Evolutionary conservation across 2,329 filamentous ascomycete genomes (phyloP).

Genomic region (Torrubiella hemipterigena): DNA sequence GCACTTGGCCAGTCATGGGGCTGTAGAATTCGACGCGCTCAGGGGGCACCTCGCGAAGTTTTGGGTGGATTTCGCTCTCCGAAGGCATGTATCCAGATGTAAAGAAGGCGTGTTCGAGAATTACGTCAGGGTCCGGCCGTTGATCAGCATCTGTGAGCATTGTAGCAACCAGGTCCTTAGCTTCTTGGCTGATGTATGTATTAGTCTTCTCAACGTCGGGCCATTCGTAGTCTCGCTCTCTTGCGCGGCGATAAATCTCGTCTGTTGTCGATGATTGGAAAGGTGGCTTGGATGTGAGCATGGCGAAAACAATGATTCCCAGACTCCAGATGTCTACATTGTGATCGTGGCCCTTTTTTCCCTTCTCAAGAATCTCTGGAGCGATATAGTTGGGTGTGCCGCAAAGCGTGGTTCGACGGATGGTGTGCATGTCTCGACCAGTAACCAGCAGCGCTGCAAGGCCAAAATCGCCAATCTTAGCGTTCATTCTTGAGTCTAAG

Average conservation of each 20-base stretch:
- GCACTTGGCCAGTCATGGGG: slow-evolving; percentile 30
- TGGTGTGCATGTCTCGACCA: slow-evolving; percentile 76
- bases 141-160: slow-evolving; percentile 66
- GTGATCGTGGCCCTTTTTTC: slow-evolving; percentile 88
- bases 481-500: slow-evolving; percentile 86
- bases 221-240: slow-evolving; percentile 69
- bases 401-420: slow-evolving; percentile 82
- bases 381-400: slow-evolving; percentile 98
- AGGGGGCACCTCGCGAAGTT: slow-evolving; percentile 44
- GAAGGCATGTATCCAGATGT: slow-evolving; percentile 61
- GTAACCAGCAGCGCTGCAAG: slow-evolving; percentile 85
- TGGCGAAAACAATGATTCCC: slow-evolving; percentile 96
- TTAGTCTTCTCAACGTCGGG: slow-evolving; percentile 52
- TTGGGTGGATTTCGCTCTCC: slow-evolving; percentile 43
- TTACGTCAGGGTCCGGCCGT: slow-evolving; percentile 63
- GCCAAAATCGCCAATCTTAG: slow-evolving; percentile 96
- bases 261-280: slow-evolving; percentile 88
- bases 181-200: slow-evolving; percentile 61
- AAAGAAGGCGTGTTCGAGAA: slow-evolving; percentile 74
- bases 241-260: slow-evolving; percentile 66
- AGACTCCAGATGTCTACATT: slow-evolving; percentile 98
- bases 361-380: slow-evolving; percentile 89
- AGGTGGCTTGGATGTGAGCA: slow-evolving; percentile 90
- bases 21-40: slow-evolving; percentile 46
- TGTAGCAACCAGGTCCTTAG: slow-evolving; percentile 65